Conservation (phyloP, 352 stramenopile genomes). For the Plasmopara halstedii region DNA sequence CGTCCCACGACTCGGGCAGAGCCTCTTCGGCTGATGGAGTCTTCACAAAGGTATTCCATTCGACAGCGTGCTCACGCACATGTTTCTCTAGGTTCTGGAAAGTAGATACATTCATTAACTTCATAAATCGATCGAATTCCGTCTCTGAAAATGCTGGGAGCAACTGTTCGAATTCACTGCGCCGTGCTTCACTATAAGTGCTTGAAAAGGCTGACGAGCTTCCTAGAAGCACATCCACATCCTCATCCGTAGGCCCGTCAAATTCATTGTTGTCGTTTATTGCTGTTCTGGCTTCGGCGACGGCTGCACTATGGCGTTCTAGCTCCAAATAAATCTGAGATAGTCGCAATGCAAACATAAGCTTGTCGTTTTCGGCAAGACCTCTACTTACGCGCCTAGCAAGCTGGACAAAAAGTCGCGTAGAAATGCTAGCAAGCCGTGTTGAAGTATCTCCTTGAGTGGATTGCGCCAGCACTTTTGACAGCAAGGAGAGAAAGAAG, state of each 20-base stretch:
- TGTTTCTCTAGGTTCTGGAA: slow-evolving; percentile 79
- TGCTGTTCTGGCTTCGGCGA: slow-evolving; percentile 21
- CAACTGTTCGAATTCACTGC: slow-evolving; percentile 40
- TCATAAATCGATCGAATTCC: slow-evolving; percentile 83
- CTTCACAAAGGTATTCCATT: slow-evolving; percentile 81
- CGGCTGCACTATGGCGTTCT: slow-evolving; percentile 41
- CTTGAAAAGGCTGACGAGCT: slow-evolving; percentile 42
- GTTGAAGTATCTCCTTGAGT: slow-evolving; percentile 18
- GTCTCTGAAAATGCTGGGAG: slow-evolving; percentile 49
- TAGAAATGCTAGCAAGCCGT: slow-evolving; percentile 64
- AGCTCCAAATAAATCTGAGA: slow-evolving; percentile 89
- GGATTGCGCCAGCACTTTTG: slow-evolving; percentile 80
- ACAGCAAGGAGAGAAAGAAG: slow-evolving; percentile 97
- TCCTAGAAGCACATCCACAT: slow-evolving; percentile 66
- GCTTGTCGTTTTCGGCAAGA: slow-evolving; percentile 95
- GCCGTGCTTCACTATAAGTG: slow-evolving; percentile 25
- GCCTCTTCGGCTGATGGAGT: slow-evolving; percentile 62
- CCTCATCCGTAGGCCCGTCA: slow-evolving; percentile 61
- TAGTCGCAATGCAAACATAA: slow-evolving; percentile 97
- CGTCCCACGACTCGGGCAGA: slow-evolving; percentile 63
- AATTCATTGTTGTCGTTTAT: slow-evolving; percentile 24
- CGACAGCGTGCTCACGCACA: slow-evolving; percentile 42
- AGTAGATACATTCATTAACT: slow-evolving; percentile 59
- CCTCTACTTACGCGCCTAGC: slow-evolving; percentile 90
- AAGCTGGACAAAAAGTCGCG: slow-evolving; percentile 88